These are phyloP conservation scores for Xylaria sp. DNA, from an alignment of 2,329 filamentous ascomycete species.

Conservation along the genomic window DNA sequence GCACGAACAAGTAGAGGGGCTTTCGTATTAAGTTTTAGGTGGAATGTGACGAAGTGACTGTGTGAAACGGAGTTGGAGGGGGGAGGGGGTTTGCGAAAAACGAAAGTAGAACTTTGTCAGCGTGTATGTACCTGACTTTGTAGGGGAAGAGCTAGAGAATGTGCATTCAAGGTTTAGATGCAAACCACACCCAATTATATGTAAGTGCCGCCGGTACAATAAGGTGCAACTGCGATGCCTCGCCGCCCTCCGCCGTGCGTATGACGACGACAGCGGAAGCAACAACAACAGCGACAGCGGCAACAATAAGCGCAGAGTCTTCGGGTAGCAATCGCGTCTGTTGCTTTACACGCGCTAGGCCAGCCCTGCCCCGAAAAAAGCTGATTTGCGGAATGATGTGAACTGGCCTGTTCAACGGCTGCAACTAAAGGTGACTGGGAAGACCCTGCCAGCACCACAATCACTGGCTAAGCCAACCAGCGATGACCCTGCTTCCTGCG, in stretches of 20 bases:
- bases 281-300: not conserved
- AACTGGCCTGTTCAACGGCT: constrained; percentile 48
- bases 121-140: constrained; percentile 38
- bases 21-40: constrained; percentile 34
- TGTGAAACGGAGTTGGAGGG: constrained; percentile 32
- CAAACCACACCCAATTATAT: constrained; percentile 46
- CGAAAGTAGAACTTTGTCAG: constrained; percentile 37
- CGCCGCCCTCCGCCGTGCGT: constrained; percentile 34
- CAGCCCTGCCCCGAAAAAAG: constrained; percentile 41
- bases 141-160: constrained; percentile 40
- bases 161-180: constrained; percentile 42
- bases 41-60: constrained; percentile 36
- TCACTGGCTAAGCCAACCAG: constrained; percentile 54
- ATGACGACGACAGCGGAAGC: constrained; percentile 20
- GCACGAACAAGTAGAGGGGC: constrained; percentile 5
- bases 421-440: constrained; percentile 51
- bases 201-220: constrained; percentile 17
- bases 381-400: constrained; percentile 39
- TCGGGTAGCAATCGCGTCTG: constrained; percentile 45
- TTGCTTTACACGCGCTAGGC: constrained; percentile 35
- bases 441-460: constrained; percentile 55
- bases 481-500: constrained; percentile 54
- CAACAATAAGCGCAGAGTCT: constrained; percentile 40
- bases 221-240: constrained; percentile 43
- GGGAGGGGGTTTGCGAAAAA: constrained; percentile 35